phyloP scores from a whole-genome alignment of 139 green algal genomes.

The Closterium sp. region DNA sequence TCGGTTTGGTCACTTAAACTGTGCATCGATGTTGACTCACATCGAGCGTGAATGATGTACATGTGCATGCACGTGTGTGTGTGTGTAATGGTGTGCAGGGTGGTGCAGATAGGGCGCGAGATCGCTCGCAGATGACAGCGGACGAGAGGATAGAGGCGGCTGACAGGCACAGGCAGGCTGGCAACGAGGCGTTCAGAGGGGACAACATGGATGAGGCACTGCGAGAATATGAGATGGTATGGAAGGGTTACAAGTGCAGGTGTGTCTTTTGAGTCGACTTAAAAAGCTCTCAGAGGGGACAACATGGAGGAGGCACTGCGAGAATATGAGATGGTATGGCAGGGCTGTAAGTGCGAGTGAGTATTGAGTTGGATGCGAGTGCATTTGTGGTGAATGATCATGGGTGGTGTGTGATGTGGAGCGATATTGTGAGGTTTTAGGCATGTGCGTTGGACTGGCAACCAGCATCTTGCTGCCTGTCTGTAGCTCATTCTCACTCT shows the following conservation, averaged over 20 bases:
- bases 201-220: constrained; percentile 1
- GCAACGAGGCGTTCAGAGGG: constrained; percentile 40
- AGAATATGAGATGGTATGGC: constrained; percentile 43
- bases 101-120: not conserved
- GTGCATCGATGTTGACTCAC: no score
- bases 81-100: not conserved
- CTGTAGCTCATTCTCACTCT: not conserved
- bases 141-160: constrained; percentile 49
- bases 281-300: not conserved
- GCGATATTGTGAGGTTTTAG: no score
- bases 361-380: not conserved
- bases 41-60: no score
- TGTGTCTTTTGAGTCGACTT: no score
- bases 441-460: no score
- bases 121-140: constrained; percentile 34
- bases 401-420: no score
- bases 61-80: not conserved
- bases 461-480: not conserved
- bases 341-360: not conserved
- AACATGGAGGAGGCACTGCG: constrained; percentile 8
- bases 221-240: constrained; percentile 36
- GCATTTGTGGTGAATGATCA: not conserved
- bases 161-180: constrained; percentile 12
- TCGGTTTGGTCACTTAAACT: no score
- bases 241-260: no score